Evolutionary conservation across 106 monocot species (phyloP), one percentile per base, ranked within the genome.

Genomic region (Dendrobium huoshanense): DNA sequence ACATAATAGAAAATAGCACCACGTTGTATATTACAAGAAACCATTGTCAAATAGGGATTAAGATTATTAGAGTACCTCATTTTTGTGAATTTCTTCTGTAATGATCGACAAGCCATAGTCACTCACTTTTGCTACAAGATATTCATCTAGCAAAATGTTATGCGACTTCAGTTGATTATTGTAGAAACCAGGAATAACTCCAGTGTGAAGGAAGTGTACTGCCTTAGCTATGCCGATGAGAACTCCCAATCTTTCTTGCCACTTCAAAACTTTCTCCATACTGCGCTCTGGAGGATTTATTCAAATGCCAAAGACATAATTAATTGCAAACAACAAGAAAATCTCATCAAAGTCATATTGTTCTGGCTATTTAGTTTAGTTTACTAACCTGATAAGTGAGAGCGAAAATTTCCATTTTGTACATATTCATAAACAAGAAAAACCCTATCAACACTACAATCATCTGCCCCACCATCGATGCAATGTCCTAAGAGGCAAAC

Each of bases 401-500:
- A 37, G 41, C 80, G 81, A 70, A 98, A 91, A 86, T 83, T 93
- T 64, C 95, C 89, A 72, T 91, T 87, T 37, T 91, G 84, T 79
- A 91, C 77, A 83, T 92, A 91, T 78, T 98, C 98, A 77, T 98
- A 98, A 33, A 98, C 81, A 78, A 98, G 94, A 82, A 91, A 98
- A 75, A 98, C 88, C 59, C 84, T 86, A 83, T 85, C 86, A 40
- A 88, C 92, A 82, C 77, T 84, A 22, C 89, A 90, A 83, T 90
- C 92, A 82, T 94, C 83, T n/a, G 67, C 24, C 47, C 87, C 47
- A 78, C 79, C 45, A 84, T 95, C 94, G 73, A 91, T 88, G 82
- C 98, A 95, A 83, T 98, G 98, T 4, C 98, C 98, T 84, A 98
- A 61, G 43, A 98, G 92, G 81, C 95, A 95, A 73, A 98, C 95